Percentiles rank a stretch among this genome's conserved stretches.
Evolutionary conservation across 345 rosid genomes (phyloP).

Genomic region (Linum tenue): DNA sequence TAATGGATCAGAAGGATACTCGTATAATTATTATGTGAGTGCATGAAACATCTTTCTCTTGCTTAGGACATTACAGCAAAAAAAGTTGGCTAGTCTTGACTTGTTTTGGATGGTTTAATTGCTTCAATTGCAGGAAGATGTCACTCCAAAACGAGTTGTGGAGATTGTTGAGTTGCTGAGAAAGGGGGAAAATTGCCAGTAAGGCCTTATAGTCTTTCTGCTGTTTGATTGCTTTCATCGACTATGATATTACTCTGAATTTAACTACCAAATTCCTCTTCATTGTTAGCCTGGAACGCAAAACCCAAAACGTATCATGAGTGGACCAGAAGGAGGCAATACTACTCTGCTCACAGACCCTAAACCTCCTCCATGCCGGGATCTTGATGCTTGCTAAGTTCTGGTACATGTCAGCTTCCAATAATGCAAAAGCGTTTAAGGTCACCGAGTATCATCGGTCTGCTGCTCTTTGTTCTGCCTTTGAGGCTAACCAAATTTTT

Average conservation of each 20-base stretch:
- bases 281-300: conserved; percentile 76
- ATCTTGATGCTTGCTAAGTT: conserved; percentile 77
- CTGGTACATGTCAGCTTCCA: conserved; percentile 11
- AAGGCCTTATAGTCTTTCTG: conserved; percentile 19
- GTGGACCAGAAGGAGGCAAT: conserved; percentile 97
- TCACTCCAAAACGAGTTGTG: conserved; percentile 73
- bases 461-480: not conserved
- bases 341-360: conserved; percentile 72
- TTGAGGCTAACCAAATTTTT: not conserved
- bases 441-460: not conserved
- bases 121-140: conserved; percentile 71
- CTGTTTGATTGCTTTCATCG: not conserved
- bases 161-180: conserved; percentile 84
- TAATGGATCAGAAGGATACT: conserved; percentile 90
- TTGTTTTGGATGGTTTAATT: conserved; percentile 14
- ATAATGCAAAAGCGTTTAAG: conserved; percentile 12
- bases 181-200: conserved; percentile 89
- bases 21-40: conserved; percentile 82
- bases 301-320: conserved; percentile 70
- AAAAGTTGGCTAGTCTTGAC: not conserved
- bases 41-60: conserved; percentile 6
- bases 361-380: conserved; percentile 80
- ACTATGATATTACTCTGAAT: not conserved
- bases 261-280: conserved; percentile 2
- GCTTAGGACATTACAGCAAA: not conserved